These are phyloP conservation scores for Mycena rosella DNA, from an alignment of 768 basidiomycete species.

Conservation along the genomic window DNA sequence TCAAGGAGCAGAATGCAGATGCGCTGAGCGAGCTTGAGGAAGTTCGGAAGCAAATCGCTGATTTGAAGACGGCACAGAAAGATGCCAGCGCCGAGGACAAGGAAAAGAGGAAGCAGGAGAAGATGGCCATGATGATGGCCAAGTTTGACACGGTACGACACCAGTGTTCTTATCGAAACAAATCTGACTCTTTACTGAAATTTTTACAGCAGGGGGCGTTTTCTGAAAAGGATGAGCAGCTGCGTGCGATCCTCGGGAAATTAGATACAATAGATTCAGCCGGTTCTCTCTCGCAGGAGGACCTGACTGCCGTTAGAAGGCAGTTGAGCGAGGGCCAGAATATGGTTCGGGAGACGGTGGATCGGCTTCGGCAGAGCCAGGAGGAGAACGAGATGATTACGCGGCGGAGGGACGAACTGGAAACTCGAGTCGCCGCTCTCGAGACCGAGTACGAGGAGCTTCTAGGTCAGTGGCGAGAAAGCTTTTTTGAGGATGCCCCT, in stretches of 20 bases:
- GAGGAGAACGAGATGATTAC: constrained; percentile 92
- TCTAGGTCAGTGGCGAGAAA: constrained; percentile 70
- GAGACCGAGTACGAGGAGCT: constrained; percentile 98
- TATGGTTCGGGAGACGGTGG: constrained; percentile 88
- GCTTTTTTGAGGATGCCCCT: constrained; percentile 28
- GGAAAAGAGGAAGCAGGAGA: constrained; percentile 99
- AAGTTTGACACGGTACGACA: constrained; percentile 89
- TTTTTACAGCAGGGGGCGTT: constrained; percentile 84
- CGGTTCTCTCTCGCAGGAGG: constrained; percentile 76
- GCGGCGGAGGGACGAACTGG: constrained; percentile 89
- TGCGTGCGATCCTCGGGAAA: constrained; percentile 86
- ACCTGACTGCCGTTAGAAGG: constrained; percentile 84
- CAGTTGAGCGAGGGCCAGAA: constrained; percentile 92
- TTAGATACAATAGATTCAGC: constrained; percentile 85
- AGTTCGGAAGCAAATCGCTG: constrained; percentile 81
- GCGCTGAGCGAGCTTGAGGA: constrained; percentile 91
- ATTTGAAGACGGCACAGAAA: constrained; percentile 85
- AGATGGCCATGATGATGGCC: constrained; percentile 99
- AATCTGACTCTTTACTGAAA: constrained; percentile 36
- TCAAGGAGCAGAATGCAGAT: constrained; percentile 94
- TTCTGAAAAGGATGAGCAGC: constrained; percentile 95
- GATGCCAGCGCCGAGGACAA: constrained; percentile 94
- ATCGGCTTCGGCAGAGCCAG: constrained; percentile 88
- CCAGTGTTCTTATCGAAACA: constrained; percentile 18
- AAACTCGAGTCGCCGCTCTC: constrained; percentile 80